Percentiles rank a stretch among this genome's conserved stretches.
Evolutionary conservation across 345 rosid species (phyloP).

Genomic region (Moringa oleifera): DNA sequence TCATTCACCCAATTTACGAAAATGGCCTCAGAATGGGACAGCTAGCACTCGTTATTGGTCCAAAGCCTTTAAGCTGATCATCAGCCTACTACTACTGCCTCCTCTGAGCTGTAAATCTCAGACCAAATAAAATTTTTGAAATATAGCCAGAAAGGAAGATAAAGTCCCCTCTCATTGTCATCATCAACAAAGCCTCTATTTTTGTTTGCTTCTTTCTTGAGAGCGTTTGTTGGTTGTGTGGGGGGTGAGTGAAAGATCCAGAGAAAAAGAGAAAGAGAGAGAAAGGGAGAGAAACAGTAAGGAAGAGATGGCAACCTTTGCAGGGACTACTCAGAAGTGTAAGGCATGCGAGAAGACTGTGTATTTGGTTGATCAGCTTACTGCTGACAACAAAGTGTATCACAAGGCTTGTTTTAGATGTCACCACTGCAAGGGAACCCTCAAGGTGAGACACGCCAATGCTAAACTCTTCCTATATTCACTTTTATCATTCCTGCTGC

Average conservation of each 20-base stretch:
- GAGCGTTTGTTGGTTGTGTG: not conserved
- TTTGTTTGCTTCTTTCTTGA: not conserved
- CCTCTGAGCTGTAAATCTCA: slow-evolving; percentile 12
- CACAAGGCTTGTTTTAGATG: slow-evolving; percentile 53
- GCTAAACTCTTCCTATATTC: no score
- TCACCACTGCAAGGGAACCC: slow-evolving; percentile 52
- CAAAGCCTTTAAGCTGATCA: not conserved
- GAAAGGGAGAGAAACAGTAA: not conserved
- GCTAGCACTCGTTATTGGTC: slow-evolving; percentile 11
- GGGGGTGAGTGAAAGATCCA: slow-evolving; percentile 1
- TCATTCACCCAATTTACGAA: not conserved
- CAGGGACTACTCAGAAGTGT: slow-evolving; percentile 51
- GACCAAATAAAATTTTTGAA: not conserved
- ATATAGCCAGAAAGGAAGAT: not conserved
- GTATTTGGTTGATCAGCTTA: slow-evolving; percentile 41
- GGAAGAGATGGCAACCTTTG: slow-evolving; percentile 34
- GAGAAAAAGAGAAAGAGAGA: slow-evolving; percentile 8
- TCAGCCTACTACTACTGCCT: not conserved
- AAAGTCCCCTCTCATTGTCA: not conserved
- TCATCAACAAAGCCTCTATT: slow-evolving; percentile 1
- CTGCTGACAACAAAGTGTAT: slow-evolving; percentile 40
- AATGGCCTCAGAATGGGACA: slow-evolving; percentile 1
- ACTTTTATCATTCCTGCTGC: not conserved
- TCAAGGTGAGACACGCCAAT: slow-evolving; percentile 24
- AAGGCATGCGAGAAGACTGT: slow-evolving; percentile 50